A percentile compares a stretch with the other conserved stretches of the same genome.
Evolutionary conservation across 2,329 filamentous ascomycete species (phyloP).

Genomic region (Thyridium curvatum): DNA sequence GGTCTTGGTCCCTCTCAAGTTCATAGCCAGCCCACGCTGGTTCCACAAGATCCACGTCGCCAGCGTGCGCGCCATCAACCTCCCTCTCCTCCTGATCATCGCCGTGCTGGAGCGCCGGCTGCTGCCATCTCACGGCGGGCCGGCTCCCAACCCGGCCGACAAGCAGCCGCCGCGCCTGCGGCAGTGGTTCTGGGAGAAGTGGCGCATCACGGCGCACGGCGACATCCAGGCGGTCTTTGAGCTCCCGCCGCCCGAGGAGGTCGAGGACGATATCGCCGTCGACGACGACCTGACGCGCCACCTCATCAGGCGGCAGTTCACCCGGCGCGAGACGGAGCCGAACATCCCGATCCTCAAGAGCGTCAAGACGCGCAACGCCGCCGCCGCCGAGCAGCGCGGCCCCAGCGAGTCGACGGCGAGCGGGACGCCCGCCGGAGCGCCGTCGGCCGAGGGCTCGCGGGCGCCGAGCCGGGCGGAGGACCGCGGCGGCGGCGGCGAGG

Average conservation of each 20-base stretch:
- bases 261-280: constrained; percentile 49
- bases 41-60: constrained; percentile 87
- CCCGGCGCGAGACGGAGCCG: constrained; percentile 30
- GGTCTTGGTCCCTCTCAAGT: constrained; percentile 70
- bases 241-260: constrained; percentile 57
- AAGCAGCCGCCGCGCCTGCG: constrained; percentile 17
- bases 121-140: constrained; percentile 47
- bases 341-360: too few species aligned
- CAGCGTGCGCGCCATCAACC: constrained; percentile 66
- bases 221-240: constrained; percentile 71
- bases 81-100: constrained; percentile 67
- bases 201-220: constrained; percentile 62
- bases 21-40: constrained; percentile 72
- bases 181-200: constrained; percentile 59
- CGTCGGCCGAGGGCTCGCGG: not conserved
- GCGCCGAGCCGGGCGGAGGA: constrained; percentile 2
- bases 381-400: too few species aligned
- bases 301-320: constrained; percentile 51
- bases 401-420: too few species aligned
- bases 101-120: constrained; percentile 63
- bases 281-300: constrained; percentile 54
- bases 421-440: not conserved
- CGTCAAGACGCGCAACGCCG: too few species aligned
- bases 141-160: constrained; percentile 11
- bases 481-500: constrained; percentile 2